phyloP scores from a whole-genome alignment of 2,329 filamentous ascomycete species.

The Apiospora koreana region DNA sequence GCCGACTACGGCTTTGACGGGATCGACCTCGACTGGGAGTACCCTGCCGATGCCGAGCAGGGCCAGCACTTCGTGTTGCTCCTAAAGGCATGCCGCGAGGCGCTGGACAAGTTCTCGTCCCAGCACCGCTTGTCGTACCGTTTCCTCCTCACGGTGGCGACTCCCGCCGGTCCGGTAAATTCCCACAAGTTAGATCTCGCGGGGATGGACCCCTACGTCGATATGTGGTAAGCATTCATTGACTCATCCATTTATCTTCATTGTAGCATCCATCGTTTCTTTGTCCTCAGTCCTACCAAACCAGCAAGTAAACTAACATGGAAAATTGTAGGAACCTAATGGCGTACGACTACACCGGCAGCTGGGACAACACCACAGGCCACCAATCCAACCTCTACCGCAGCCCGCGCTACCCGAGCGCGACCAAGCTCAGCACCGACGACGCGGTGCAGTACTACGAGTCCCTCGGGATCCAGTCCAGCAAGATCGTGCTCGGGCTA shows the following conservation, averaged over 20 bases:
- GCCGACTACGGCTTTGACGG: conserved; percentile 66
- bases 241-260: no score
- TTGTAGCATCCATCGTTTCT: no score
- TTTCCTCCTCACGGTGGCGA: conserved; percentile 54
- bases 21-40: conserved; percentile 61
- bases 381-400: conserved; percentile 71
- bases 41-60: conserved; percentile 41
- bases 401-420: conserved; percentile 48
- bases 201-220: conserved; percentile 58
- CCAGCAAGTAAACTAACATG: not conserved
- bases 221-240: conserved; percentile 47
- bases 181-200: conserved; percentile 52
- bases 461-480: conserved; percentile 53
- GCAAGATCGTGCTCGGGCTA: conserved; percentile 74
- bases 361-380: conserved; percentile 62
- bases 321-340: conserved; percentile 47
- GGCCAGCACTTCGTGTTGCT: conserved; percentile 43
- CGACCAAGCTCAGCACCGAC: conserved; percentile 71
- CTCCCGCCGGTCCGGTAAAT: conserved; percentile 48
- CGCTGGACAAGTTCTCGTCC: conserved; percentile 31
- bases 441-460: conserved; percentile 66
- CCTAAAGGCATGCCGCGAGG: conserved; percentile 42
- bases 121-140: conserved; percentile 37
- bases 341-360: conserved; percentile 72
- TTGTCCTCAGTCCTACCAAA: no score